Base-by-base conservation (phyloP, 192 early-diverging fungal species). In the Coemansia sp. region DNA sequence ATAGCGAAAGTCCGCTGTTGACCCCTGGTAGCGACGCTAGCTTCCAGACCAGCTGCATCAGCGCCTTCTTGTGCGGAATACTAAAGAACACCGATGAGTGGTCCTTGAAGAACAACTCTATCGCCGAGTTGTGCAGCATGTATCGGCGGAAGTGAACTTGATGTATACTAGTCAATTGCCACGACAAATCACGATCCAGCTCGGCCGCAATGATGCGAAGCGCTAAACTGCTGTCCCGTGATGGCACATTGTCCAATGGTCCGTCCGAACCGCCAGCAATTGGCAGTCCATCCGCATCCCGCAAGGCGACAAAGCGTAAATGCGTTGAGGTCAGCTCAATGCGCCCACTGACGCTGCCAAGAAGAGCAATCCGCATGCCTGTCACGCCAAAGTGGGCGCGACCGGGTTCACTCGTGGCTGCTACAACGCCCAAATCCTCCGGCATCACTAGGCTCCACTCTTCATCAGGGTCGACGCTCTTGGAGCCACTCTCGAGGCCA, bases 41-140 rank as follows among this genome's bases (percentile, higher is more conserved):
- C 65, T 76, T 76, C 60, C 61, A 68, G 22, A 58, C 55, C 31
- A 76, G 49, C 42, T 67, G 73, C 65, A 68, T 58, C 48, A 62
- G 55, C 15, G 62, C 58, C 53, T 69, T 68, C 26, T 58, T 56
- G 66, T 43, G 48, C 2, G 57, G 45, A 17, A 76, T 21, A 43
- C 68, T 63, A 32, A 76, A 32, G 42, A 76, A 59, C 14, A 57
- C 53, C n/a, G 60, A 68, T 8, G 65, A 53, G 58, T 48, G 66
- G 58, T 68, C 54, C 8, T 37, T 43, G 54, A 76, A 76, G 41
- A 76, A 76, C 21, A 76, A 46, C 49, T 76, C 73, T 19, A 69
- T 23, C 5, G 73, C 73, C 14, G 66, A 69, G n/a, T 30, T 58
- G 17, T 63, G 73, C 56, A 76, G 58, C 58, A 63, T 63, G 17